Percentiles rank a stretch among this genome's conserved stretches.
phyloP scores from a whole-genome alignment of 139 green algal species.

The Ulvella scutata region DNA sequence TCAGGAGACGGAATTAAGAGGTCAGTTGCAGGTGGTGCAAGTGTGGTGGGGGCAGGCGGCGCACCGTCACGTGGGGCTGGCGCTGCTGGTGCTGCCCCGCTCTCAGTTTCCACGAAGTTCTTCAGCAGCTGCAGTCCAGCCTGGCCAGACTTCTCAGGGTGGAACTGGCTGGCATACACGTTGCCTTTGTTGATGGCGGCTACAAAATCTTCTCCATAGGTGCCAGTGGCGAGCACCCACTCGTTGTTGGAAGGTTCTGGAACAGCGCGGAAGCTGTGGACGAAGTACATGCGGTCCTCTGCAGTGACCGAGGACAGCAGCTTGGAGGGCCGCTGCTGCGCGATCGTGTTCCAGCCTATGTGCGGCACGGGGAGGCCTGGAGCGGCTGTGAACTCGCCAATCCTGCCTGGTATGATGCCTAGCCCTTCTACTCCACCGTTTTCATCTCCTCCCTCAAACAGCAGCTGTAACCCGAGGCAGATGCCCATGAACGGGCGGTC shows the following conservation, averaged over 20 bases:
- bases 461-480: conserved; percentile 92
- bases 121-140: conserved; percentile 53
- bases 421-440: conserved; percentile 83
- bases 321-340: conserved; percentile 16
- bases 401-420: conserved; percentile 70
- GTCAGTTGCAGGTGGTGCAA: background rate
- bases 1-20: too few species aligned
- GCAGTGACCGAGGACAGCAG: conserved; percentile 41
- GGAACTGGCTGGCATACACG: conserved; percentile 82
- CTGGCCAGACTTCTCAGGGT: conserved; percentile 91
- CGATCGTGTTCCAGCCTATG: conserved; percentile 93
- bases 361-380: conserved; percentile 81
- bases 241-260: conserved; percentile 55
- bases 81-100: conserved; percentile 2
- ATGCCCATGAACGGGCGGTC: conserved; percentile 89
- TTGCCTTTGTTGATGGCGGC: conserved; percentile 62
- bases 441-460: conserved; percentile 96
- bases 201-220: conserved; percentile 85
- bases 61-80: background rate
- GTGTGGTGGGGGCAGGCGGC: background rate
- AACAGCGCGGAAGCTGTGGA: conserved; percentile 84
- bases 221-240: conserved; percentile 78
- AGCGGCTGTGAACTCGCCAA: conserved; percentile 41
- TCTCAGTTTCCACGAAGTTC: conserved; percentile 50
- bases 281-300: conserved; percentile 86